A percentile compares a stretch with the other conserved stretches of the same genome.
Evolutionary conservation across 202 grass and related monocot species (phyloP).

Genomic region (Setaria italica): DNA sequence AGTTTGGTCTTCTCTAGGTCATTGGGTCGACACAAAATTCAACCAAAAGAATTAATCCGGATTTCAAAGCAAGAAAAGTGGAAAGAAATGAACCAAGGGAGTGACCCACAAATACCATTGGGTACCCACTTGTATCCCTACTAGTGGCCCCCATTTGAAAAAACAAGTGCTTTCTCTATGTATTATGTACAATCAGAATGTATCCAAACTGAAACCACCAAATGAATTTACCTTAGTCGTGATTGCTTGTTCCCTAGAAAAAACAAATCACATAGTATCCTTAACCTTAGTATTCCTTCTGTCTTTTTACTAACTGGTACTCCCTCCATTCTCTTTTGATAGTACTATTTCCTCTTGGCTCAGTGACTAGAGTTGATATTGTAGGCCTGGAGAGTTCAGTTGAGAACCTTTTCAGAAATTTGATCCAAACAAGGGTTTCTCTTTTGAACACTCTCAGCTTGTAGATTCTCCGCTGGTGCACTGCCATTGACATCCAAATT

Average conservation of each 20-base stretch:
- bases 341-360: too few relatives aligned
- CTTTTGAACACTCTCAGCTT: slow-evolving; percentile 62
- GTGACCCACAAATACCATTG: background rate
- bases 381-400: slow-evolving; percentile 47
- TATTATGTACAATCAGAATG: background rate
- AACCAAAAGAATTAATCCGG: background rate
- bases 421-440: slow-evolving; percentile 66
- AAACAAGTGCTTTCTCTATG: background rate
- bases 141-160: background rate
- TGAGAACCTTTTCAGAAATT: slow-evolving; percentile 54
- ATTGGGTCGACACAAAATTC: background rate
- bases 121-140: background rate
- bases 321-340: too few relatives aligned
- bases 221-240: background rate
- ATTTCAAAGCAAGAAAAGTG: background rate
- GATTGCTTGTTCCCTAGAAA: background rate
- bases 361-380: slow-evolving; percentile 36
- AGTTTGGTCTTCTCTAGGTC: background rate
- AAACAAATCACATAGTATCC: background rate
- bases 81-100: background rate
- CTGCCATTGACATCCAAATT: slow-evolving; percentile 45
- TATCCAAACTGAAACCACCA: background rate
- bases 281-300: background rate
- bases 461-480: slow-evolving; percentile 32
- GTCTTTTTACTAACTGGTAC: background rate